Base-by-base conservation (phyloP, 1,139 yeast species). In the Lodderomyces parapsilosis region DNA sequence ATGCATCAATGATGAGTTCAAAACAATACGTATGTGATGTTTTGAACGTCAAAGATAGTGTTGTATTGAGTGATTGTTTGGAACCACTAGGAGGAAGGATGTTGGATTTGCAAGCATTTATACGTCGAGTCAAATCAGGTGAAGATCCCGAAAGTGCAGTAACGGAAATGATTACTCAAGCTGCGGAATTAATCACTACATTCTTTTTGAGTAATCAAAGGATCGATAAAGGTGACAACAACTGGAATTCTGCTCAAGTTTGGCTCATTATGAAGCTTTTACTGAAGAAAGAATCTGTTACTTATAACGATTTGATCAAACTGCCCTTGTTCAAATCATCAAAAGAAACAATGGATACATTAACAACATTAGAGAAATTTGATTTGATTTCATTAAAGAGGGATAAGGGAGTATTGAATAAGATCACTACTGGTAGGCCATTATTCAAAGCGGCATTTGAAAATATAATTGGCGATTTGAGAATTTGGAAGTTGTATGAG, bases 41-140 rank as follows among this genome's bases (percentile, higher is more conserved):
- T 48, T 64, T 87, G 39, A 68, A 68, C 35, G 53, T 57, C 42
- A 55, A 54, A n/a, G 56, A 56, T 41, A 46, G 47, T 31, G 47
- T 54, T 2, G 65, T 67, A 6, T 66, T 87, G 32, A 85, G 82
- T 30, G 60, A 66, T 2, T 78, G 85, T 31, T 66, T 91, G 40
- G 79, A 68, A 20, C 95, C 96, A 7, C 65, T 93, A 24, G 99
- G 99, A 10, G 99, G 99, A 34, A 80, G 99, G 51, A 86, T 93
- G 91, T 74, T 91, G 43, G 99, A 93, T 59, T 72, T 93, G 44
- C 97, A 93, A 62, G 84, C 95, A 15, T 89, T 89, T 64, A 86
- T 86, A 0, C 79, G 98, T 56, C 84, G 98, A 42, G 77, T 93
- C 18, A 83, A 82, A 53, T 81, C 93, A 0, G 99, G 99, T 2